Evolutionary conservation across 208 protist species (phyloP).

Genomic region (Crithidia thermophila): DNA sequence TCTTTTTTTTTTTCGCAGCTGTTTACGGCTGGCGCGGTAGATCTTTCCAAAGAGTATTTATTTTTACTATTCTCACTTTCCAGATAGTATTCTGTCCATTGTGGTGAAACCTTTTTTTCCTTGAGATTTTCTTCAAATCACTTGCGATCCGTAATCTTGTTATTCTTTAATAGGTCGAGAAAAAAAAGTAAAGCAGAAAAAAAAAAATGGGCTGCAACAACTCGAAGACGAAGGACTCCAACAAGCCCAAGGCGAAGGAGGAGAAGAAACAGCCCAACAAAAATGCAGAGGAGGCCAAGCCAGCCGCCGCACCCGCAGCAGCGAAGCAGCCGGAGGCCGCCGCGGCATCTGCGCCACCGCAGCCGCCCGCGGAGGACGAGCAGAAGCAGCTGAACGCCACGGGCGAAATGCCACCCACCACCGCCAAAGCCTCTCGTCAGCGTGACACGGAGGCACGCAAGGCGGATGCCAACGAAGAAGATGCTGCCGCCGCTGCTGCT

Average conservation of each 20-base stretch:
- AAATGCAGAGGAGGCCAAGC: not conserved
- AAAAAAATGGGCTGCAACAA: slow-evolving; percentile 15
- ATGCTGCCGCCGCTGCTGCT: not conserved
- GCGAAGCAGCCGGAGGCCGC: not conserved
- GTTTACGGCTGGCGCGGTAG: no score
- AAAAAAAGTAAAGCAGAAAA: no score
- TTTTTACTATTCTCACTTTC: no score
- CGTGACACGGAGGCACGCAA: not conserved
- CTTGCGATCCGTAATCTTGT: no score
- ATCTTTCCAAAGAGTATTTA: no score
- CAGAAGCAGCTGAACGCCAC: not conserved
- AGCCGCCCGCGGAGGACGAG: not conserved
- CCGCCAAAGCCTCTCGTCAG: not conserved
- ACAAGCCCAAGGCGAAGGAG: slow-evolving; percentile 6
- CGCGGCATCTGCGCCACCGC: not conserved
- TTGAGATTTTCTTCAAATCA: no score
- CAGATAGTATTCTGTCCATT: no score
- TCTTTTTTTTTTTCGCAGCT: no score
- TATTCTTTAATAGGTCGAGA: no score
- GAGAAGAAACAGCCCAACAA: not conserved
- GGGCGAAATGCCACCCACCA: not conserved
- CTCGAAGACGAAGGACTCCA: slow-evolving; percentile 16
- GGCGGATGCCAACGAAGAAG: not conserved
- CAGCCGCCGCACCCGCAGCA: not conserved
- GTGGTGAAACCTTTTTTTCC: no score